Base-by-base conservation (phyloP, 257 asterid species). In the Marsdenia floribunda region DNA sequence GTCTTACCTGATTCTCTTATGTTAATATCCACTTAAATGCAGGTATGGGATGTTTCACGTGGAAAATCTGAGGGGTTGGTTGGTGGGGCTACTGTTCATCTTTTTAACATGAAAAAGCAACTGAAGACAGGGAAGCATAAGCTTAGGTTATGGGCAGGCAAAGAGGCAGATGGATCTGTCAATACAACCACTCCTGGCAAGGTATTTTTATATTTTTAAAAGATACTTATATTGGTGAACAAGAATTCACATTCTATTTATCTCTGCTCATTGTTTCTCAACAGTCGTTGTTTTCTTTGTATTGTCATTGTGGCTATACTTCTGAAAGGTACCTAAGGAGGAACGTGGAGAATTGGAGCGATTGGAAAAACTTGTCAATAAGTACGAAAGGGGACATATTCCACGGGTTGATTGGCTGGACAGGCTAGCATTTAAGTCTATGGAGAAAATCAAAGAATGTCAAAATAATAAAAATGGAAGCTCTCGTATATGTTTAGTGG, bases 341-440 rank as follows among this genome's bases (percentile, higher is more conserved):
- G 98, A 94, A 84, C 91, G 99, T 6, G 98, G 99, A 80, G 99
- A 94, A 75, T 72, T 90, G 82, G 98, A 94, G 83, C 98, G 97
- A n/a, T 75, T 94, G 86, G 97, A 94, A 79, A 94, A 94, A 87
- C 96, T 94, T 80, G 89, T 87, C 11, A 94, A 90, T 78, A 94
- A 92, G 85, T 94, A 92, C 73, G 99, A 94, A 85, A 87, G 99
- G 79, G 99, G 97, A 68, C 97, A 92, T 82, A 89, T 94, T 80
- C 99, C 92, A 80, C 90, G 97, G 81, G 92, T 94, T 83, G 99
- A 94, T 88, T 94, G 99, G 99, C 90, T 92, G 69, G 99, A 94
- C 80, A 87, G 99, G 57, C 96, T 94, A 68, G 90, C 97, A 46
- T 94, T 94, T 82, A 90, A 92, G 83, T 53, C 97, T 75, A 90